Conservation (phyloP, 495 filamentous ascomycete genomes). For the Penicillium roqueforti region DNA sequence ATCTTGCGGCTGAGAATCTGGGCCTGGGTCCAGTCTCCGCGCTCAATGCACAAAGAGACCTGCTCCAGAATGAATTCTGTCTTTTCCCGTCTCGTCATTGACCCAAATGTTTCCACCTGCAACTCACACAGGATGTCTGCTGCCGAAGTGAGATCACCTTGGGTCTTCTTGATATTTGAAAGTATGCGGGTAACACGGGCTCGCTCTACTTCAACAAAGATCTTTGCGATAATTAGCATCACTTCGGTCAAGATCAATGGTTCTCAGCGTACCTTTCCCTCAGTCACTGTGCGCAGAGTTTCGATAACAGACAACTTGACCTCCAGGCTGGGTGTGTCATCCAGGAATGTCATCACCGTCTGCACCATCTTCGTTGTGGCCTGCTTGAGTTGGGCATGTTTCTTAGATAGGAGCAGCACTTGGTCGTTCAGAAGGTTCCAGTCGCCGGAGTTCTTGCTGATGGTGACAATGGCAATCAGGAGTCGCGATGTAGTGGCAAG, state of each 20-base stretch:
- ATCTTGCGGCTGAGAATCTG: constrained; percentile 94
- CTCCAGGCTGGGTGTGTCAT: constrained; percentile 72
- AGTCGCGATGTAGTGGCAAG: constrained; percentile 89
- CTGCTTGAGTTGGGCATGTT: constrained; percentile 99
- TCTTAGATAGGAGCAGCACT: constrained; percentile 92
- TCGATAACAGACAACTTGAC: constrained; percentile 91
- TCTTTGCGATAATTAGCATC: constrained; percentile 45
- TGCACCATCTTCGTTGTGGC: constrained; percentile 99
- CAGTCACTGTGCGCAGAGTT: constrained; percentile 91
- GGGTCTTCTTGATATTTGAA: constrained; percentile 92
- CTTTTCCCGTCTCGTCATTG: constrained; percentile 96
- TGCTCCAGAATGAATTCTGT: constrained; percentile 97
- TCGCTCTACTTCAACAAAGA: constrained; percentile 97
- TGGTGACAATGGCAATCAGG: constrained; percentile 80
- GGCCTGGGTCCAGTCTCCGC: constrained; percentile 92
- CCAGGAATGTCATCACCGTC: constrained; percentile 86
- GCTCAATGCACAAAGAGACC: constrained; percentile 91
- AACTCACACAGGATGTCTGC: constrained; percentile 93
- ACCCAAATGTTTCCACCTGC: constrained; percentile 98
- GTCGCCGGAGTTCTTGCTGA: constrained; percentile 88
- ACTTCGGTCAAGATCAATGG: background rate
- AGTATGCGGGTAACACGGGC: constrained; percentile 92
- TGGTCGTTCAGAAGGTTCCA: constrained; percentile 96
- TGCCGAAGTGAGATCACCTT: constrained; percentile 86
- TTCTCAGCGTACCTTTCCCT: constrained; percentile 70